A percentile compares a stretch with the other conserved stretches of the same genome.
phyloP scores from a whole-genome alignment of 306 rosid species.

The Quillaja saponaria region DNA sequence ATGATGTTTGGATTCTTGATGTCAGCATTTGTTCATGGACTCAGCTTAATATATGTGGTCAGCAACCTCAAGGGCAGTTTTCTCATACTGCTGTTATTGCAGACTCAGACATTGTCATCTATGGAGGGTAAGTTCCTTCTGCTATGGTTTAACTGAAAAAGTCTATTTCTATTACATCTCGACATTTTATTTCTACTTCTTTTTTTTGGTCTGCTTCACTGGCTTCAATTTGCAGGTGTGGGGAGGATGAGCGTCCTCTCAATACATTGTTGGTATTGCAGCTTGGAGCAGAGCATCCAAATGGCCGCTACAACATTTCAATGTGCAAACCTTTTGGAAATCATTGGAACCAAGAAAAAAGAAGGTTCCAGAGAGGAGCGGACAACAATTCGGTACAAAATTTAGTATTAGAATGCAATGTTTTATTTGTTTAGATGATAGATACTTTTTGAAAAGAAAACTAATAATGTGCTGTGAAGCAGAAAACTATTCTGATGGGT shows the following conservation, averaged over 20 bases:
- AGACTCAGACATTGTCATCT: slow-evolving; percentile 66
- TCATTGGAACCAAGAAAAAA: slow-evolving; percentile 66
- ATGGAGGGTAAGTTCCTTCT: slow-evolving; percentile 74
- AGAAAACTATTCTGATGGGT: slow-evolving; percentile 52
- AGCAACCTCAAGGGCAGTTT: slow-evolving; percentile 84
- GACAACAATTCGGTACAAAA: slow-evolving; percentile 50
- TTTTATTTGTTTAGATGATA: background rate
- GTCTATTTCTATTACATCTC: no score
- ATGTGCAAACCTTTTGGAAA: slow-evolving; percentile 76
- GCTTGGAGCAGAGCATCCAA: slow-evolving; percentile 71
- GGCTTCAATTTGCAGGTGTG: slow-evolving; percentile 58
- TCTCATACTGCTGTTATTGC: slow-evolving; percentile 88
- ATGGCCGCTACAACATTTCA: slow-evolving; percentile 59
- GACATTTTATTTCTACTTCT: background rate
- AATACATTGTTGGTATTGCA: slow-evolving; percentile 80
- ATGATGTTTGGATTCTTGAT: slow-evolving; percentile 88
- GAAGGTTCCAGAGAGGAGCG: slow-evolving; percentile 35
- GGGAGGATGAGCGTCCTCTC: slow-evolving; percentile 94
- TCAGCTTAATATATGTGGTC: slow-evolving; percentile 69
- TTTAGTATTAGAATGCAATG: slow-evolving; percentile 2
- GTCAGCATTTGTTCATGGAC: slow-evolving; percentile 73
- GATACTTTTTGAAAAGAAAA: slow-evolving; percentile 1
- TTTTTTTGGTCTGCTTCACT: slow-evolving; percentile 1
- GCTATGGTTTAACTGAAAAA: background rate
- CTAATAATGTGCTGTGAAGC: slow-evolving; percentile 37